Evolutionary conservation across 75 land plant species (phyloP).

Genomic region (Gnetum montanum): DNA sequence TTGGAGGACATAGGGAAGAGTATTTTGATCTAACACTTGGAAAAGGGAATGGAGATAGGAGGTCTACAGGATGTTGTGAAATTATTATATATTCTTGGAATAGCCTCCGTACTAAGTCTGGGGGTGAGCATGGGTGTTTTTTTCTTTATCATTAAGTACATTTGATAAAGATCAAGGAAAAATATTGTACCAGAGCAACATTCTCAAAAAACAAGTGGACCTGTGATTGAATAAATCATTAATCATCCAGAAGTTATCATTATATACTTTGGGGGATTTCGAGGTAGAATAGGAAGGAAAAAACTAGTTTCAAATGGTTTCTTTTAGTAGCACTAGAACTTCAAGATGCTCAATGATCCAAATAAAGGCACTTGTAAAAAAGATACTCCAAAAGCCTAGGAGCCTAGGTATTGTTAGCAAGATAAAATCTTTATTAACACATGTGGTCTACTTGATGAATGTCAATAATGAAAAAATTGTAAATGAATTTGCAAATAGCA

Average conservation of each 20-base stretch:
- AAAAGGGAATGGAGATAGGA: background rate
- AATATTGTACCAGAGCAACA: background rate
- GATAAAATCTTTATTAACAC: constrained; percentile 1
- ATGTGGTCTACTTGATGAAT: constrained; percentile 3
- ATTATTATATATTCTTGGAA: background rate
- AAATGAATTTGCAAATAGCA: background rate
- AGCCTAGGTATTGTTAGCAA: background rate
- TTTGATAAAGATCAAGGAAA: background rate
- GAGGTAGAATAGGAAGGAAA: background rate
- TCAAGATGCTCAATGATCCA: too few species aligned
- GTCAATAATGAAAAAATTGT: background rate
- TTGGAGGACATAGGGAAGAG: constrained; percentile 2
- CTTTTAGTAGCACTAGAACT: background rate
- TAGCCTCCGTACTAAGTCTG: background rate
- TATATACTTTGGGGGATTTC: background rate
- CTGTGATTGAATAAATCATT: background rate
- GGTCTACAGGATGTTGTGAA: background rate
- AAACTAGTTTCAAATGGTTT: background rate
- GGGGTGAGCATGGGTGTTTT: background rate
- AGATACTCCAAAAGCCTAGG: background rate
- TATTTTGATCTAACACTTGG: background rate
- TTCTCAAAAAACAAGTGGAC: background rate
- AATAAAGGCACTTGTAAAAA: background rate
- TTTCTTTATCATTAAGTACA: background rate
- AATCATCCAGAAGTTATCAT: background rate